phyloP scores from a whole-genome alignment of 2,329 filamentous ascomycete genomes.

The Lecanoromycetidae sp. region DNA sequence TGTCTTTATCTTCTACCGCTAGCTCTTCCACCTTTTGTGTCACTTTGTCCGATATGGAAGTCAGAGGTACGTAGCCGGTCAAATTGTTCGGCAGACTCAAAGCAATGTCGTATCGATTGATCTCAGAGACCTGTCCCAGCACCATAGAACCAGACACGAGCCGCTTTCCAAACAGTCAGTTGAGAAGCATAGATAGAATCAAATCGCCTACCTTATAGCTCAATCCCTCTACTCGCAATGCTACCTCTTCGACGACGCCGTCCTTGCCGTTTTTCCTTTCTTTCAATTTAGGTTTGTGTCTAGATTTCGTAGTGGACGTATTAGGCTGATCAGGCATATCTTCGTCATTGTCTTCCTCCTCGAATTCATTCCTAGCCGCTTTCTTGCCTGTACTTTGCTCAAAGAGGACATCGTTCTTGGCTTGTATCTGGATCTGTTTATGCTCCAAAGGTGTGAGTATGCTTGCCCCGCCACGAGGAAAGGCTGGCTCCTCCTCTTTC shows the following conservation, averaged over 20 bases:
- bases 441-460: conserved; percentile 86
- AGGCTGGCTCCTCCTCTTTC: conserved; percentile 72
- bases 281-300: conserved; percentile 22
- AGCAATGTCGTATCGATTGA: conserved; percentile 66
- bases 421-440: conserved; percentile 91
- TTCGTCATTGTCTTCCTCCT: conserved; percentile 14
- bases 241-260: conserved; percentile 29
- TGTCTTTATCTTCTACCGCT: conserved; percentile 48
- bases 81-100: conserved; percentile 88
- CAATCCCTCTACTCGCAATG: conserved; percentile 68
- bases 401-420: conserved; percentile 80
- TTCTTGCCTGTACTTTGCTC: conserved; percentile 26
- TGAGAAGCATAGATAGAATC: neutral
- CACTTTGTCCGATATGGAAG: conserved; percentile 73
- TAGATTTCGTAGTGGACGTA: conserved; percentile 21
- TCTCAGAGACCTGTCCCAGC: conserved; percentile 71
- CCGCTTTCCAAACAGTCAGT: conserved; percentile 45
- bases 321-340: conserved; percentile 2
- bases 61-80: conserved; percentile 76
- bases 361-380: conserved; percentile 14
- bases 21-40: conserved; percentile 61
- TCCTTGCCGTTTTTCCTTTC: conserved; percentile 16
- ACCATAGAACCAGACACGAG: conserved; percentile 76
- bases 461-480: conserved; percentile 84
- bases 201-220: conserved; percentile 60